Conservation (phyloP, 495 filamentous ascomycete species). For the Tuber magnatum region DNA sequence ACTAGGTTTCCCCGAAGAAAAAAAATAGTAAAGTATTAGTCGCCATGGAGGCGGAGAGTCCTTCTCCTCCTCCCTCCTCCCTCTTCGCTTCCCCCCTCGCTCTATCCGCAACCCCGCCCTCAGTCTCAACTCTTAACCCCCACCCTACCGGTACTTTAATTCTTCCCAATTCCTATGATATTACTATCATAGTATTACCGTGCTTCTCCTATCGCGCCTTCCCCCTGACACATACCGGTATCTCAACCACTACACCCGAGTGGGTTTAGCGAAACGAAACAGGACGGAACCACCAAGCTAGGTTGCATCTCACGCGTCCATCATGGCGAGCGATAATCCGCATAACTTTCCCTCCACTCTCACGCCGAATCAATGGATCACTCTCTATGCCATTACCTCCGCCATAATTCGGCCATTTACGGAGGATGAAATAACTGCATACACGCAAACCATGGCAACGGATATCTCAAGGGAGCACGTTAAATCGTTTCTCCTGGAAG, state of each 20-base stretch:
- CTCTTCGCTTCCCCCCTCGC: not conserved
- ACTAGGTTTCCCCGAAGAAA: not conserved
- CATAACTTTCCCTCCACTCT: conserved; percentile 14
- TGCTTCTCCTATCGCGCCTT: not conserved
- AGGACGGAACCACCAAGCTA: not conserved
- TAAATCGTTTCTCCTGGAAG: conserved; percentile 11
- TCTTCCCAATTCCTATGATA: not conserved
- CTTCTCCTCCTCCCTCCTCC: not conserved
- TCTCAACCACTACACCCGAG: not conserved
- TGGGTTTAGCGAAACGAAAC: not conserved
- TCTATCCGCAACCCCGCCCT: not conserved
- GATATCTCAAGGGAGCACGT: conserved; percentile 11
- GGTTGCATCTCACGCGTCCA: not conserved
- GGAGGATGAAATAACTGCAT: conserved; percentile 4
- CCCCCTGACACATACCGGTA: not conserved
- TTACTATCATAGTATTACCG: no score
- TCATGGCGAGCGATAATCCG: conserved; percentile 5
- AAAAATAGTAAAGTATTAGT: not conserved
- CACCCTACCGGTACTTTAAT: not conserved
- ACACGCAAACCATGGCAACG: conserved; percentile 5
- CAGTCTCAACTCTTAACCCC: not conserved
- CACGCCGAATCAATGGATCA: conserved; percentile 22
- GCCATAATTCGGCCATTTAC: conserved; percentile 5
- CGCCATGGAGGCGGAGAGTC: not conserved
- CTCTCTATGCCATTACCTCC: conserved; percentile 23